Evolutionary conservation across 768 basidiomycete species (phyloP), one percentile per base, ranked within the genome.

Genomic region (Leccinum broughii): DNA sequence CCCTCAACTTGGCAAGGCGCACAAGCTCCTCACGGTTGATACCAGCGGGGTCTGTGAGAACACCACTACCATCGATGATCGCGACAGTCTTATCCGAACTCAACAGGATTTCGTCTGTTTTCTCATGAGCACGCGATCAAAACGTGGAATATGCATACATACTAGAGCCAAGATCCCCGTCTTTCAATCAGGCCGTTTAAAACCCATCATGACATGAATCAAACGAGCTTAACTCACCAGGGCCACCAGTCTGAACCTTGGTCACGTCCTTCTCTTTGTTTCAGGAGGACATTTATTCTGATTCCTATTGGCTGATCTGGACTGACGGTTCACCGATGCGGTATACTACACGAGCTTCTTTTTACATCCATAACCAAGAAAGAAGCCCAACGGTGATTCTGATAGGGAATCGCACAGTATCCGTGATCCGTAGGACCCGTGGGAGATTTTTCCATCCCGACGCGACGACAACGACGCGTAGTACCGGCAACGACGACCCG

Each of bases 131-230:
- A 1, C 2, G 4, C 20, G 14, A 17, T 51, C 17, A 32, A 3
- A 30, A 26, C n/a, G 5, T 39, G 11, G 3, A 48, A 48, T 17
- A 22, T 39, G 57, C 41, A 48, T 54, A 84, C 90, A 69, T 73
- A 93, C 92, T 98, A 22, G 94, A 96, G 8, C 97, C 96, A 63
- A 98, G 84, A 76, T 99, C 97, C 61, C 97, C 97, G 73, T 99
- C 95, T 78, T 64, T 49, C 55, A 57, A 62, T 53, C 56, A 61
- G n/a, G 20, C 44, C 37, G 39, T 46, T 68, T 54, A 63, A 55
- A 41, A 51, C 2, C 6, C 10, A n/a, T 8, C 6, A 24, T 11
- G 5, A 54, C 6, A 24, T 6, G 6, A 54, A 50, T 26, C 24
- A 13, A 15, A 50, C 20, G 24, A 60, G 1, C 37, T 22, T 17